Percentiles rank a stretch among this genome's conserved stretches.
These are phyloP conservation scores for Batkoa obscura DNA, from an alignment of 371 early-diverging fungal species.

Conservation along the genomic window DNA sequence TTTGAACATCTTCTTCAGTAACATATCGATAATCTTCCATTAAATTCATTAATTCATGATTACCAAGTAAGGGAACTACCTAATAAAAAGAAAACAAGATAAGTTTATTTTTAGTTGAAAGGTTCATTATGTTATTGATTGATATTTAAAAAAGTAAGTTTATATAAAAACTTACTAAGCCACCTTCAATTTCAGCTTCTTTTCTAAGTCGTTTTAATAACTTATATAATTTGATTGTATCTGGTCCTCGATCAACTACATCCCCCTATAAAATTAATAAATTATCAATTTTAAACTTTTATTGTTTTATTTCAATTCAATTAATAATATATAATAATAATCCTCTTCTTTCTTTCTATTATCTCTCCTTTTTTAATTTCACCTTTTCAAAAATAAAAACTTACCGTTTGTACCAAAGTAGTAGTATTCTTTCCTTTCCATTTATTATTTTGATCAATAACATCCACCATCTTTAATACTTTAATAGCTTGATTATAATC, in stretches of 20 bases:
- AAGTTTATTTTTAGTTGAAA: too few relatives aligned
- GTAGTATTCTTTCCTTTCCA: slow-evolving; percentile 40
- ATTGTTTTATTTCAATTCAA: too few relatives aligned
- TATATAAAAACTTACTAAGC: slow-evolving; percentile 12
- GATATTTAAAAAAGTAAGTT: too few relatives aligned
- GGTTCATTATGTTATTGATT: too few relatives aligned
- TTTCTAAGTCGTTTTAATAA: slow-evolving; percentile 28
- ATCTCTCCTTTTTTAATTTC: too few relatives aligned
- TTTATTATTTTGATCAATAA: slow-evolving; percentile 29
- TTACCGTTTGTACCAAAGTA: slow-evolving; percentile 28
- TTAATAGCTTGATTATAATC: slow-evolving; percentile 30
- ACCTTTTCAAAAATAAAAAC: too few relatives aligned
- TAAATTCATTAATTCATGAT: slow-evolving; percentile 63
- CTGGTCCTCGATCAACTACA: slow-evolving; percentile 48
- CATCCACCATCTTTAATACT: slow-evolving; percentile 35
- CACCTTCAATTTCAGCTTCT: slow-evolving; percentile 35
- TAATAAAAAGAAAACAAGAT: slow-evolving; percentile 1
- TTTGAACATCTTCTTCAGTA: slow-evolving; percentile 28
- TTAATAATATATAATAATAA: too few relatives aligned
- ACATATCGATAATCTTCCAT: slow-evolving; percentile 53
- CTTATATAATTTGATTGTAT: slow-evolving; percentile 43
- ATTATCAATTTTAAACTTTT: not conserved
- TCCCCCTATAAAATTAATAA: slow-evolving; percentile 28
- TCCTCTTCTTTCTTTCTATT: too few relatives aligned
- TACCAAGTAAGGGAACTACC: slow-evolving; percentile 34